These are phyloP conservation scores for Choiromyces venosus DNA, from an alignment of 495 filamentous ascomycete genomes.

Conservation along the genomic window DNA sequence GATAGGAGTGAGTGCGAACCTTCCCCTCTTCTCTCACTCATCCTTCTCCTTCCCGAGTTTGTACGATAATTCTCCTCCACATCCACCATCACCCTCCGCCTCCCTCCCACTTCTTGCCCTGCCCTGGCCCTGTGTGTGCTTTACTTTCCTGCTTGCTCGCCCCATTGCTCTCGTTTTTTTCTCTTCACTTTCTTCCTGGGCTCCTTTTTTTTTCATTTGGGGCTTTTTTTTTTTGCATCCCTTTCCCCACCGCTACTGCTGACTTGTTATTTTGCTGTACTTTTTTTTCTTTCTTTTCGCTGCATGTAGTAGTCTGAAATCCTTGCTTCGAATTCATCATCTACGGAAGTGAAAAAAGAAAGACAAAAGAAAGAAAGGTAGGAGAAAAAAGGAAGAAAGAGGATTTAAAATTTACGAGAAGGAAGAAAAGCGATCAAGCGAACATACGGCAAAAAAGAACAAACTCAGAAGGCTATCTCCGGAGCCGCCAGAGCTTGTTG, in stretches of 20 bases:
- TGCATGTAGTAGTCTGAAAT: neutral
- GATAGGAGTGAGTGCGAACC: neutral
- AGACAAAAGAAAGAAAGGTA: constrained; percentile 2
- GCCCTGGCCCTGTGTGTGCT: neutral
- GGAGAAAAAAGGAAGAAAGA: neutral
- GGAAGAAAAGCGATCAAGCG: constrained; percentile 14
- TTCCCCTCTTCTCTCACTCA: neutral
- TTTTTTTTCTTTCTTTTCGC: constrained; percentile 8
- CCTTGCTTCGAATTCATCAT: neutral
- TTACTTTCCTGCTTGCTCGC: neutral
- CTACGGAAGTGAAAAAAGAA: neutral
- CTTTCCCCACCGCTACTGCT: neutral
- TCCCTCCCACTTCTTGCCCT: neutral
- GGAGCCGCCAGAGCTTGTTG: constrained; percentile 12
- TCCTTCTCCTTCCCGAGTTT: neutral
- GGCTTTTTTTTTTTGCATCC: neutral
- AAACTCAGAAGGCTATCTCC: constrained; percentile 18
- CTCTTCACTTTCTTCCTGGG: neutral
- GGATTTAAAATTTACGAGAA: neutral
- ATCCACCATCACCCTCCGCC: neutral
- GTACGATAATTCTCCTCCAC: neutral
- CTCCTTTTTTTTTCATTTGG: neutral
- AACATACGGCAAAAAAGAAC: constrained; percentile 12
- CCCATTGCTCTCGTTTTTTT: constrained; percentile 3
- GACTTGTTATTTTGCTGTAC: neutral